Conservation (phyloP, 345 rosid species). For the Pugionium cornutum region DNA sequence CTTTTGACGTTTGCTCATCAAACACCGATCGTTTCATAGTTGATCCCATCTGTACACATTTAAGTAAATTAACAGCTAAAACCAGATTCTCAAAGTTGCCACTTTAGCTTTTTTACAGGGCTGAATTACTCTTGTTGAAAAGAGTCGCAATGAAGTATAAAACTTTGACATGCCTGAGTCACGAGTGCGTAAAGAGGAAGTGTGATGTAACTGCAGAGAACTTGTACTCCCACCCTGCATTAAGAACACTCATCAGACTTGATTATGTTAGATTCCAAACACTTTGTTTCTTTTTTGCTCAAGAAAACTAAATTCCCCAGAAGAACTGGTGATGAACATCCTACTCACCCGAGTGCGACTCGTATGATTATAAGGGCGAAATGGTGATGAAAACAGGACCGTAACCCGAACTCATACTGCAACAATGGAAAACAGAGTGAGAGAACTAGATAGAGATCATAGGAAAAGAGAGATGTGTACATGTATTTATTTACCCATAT, state of each 20-base stretch:
- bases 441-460: constrained; percentile 3
- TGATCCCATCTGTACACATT: constrained; percentile 73
- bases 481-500: constrained; percentile 58
- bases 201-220: constrained; percentile 87
- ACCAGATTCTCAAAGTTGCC: too few species aligned
- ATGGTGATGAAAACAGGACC: constrained; percentile 76
- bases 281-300: constrained; percentile 6
- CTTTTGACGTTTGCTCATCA: constrained; percentile 86
- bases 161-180: constrained; percentile 65
- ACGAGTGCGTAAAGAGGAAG: constrained; percentile 98
- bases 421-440: constrained; percentile 15
- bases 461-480: constrained; percentile 3
- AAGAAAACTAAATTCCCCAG: background rate
- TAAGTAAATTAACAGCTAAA: too few species aligned
- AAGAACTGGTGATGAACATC: background rate
- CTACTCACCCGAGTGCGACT: constrained; percentile 67
- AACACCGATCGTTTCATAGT: constrained; percentile 92
- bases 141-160: background rate
- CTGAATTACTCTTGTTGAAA: too few species aligned
- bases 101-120: too few species aligned
- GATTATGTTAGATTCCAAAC: background rate
- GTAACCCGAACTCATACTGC: constrained; percentile 93
- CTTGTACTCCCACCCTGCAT: constrained; percentile 69
- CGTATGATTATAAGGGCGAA: constrained; percentile 46
- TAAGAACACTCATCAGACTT: background rate